Conservation (phyloP, 352 stramenopile species). For the Phytophthora ramorum region DNA sequence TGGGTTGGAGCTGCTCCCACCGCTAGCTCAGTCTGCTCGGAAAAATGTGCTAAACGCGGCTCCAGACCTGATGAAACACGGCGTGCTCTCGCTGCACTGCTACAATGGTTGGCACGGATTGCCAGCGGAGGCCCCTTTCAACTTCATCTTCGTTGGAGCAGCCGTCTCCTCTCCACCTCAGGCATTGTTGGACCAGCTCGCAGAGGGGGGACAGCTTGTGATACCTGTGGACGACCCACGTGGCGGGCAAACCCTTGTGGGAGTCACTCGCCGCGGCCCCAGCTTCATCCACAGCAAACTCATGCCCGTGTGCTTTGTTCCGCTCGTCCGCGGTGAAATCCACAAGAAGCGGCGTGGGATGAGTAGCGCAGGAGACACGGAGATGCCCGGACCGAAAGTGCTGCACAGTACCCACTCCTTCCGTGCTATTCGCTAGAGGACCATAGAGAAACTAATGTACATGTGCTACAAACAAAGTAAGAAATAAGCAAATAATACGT, state of each 20-base stretch:
- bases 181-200: conserved; percentile 90
- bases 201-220: conserved; percentile 90
- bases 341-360: conserved; percentile 24
- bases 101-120: conserved; percentile 94
- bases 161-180: conserved; percentile 88
- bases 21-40: conserved; percentile 82
- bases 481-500: background rate
- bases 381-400: conserved; percentile 9
- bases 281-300: conserved; percentile 60
- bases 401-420: conserved; percentile 21
- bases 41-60: conserved; percentile 84
- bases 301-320: conserved; percentile 78
- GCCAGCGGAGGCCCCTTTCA: conserved; percentile 89
- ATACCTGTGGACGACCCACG: conserved; percentile 88
- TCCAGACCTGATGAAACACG: conserved; percentile 74
- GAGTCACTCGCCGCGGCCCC: conserved; percentile 62
- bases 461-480: conserved; percentile 11
- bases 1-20: conserved; percentile 89
- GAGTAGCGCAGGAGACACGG: conserved; percentile 9
- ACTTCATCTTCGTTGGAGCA: conserved; percentile 97
- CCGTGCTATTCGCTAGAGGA: conserved; percentile 21
- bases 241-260: conserved; percentile 72
- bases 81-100: conserved; percentile 52
- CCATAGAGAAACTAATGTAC: background rate
- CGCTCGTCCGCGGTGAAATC: conserved; percentile 51